Evolutionary conservation across 2,329 filamentous ascomycete genomes (phyloP).

Genomic region (Aspergillus viridinutans): DNA sequence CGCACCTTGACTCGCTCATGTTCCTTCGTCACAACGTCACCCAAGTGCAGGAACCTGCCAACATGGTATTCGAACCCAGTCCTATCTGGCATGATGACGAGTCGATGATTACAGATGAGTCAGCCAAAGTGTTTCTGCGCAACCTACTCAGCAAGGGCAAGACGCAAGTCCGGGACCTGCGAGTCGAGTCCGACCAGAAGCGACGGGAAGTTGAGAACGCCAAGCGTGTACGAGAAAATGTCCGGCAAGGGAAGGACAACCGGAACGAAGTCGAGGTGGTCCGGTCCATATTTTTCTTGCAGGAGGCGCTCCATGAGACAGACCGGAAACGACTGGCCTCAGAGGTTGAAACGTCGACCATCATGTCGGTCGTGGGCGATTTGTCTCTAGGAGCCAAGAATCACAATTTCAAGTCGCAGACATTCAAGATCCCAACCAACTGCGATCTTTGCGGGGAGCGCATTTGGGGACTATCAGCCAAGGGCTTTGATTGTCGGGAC

Average conservation of each 20-base stretch:
- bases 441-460: constrained; percentile 95
- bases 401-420: constrained; percentile 98
- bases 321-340: constrained; percentile 81
- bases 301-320: constrained; percentile 78
- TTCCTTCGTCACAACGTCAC: constrained; percentile 89
- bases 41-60: constrained; percentile 74
- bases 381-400: constrained; percentile 88
- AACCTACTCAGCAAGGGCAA: constrained; percentile 93
- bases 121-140: constrained; percentile 82
- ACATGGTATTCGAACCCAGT: constrained; percentile 87
- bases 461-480: constrained; percentile 95
- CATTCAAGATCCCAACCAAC: constrained; percentile 98
- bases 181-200: constrained; percentile 80
- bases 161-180: constrained; percentile 70
- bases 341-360: constrained; percentile 89
- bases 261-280: constrained; percentile 85
- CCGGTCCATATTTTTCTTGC: constrained; percentile 73
- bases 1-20: constrained; percentile 93
- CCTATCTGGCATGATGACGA: constrained; percentile 96
- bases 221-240: constrained; percentile 67
- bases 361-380: constrained; percentile 87
- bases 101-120: constrained; percentile 77
- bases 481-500: constrained; percentile 92
- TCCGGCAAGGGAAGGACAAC: constrained; percentile 80
- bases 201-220: constrained; percentile 76